A percentile compares a stretch with the other conserved stretches of the same genome.
Evolutionary conservation across 768 basidiomycete genomes (phyloP).

Genomic region (Naganishia friedmannii): DNA sequence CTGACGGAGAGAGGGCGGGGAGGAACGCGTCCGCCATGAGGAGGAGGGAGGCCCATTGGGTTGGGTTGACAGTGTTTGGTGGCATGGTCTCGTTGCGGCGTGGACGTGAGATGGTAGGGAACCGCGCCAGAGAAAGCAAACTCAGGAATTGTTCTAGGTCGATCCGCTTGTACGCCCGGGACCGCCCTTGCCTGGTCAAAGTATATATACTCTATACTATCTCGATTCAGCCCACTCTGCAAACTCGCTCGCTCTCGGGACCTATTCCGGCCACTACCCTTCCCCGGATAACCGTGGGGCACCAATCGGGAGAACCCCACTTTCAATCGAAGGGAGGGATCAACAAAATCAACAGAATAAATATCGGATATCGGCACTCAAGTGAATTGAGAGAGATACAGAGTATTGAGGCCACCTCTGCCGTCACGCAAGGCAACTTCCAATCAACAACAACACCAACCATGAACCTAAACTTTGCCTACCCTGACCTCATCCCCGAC

Average conservation of each 20-base stretch:
- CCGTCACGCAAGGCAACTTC: too few species aligned
- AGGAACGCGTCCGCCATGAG: slow-evolving; percentile 28
- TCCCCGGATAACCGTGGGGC: slow-evolving; percentile 5
- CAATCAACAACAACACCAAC: too few species aligned
- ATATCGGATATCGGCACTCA: too few species aligned
- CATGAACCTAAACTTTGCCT: slow-evolving; percentile 17
- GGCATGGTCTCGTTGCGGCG: neutral
- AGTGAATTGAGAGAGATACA: too few species aligned
- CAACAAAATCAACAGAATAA: neutral
- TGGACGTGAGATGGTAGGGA: neutral
- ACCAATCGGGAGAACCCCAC: neutral
- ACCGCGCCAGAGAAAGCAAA: neutral
- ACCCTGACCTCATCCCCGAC: slow-evolving; percentile 13
- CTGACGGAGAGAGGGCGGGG: slow-evolving; percentile 2
- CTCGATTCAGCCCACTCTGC: neutral
- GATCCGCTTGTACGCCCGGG: too few species aligned
- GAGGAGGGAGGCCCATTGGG: slow-evolving; percentile 24
- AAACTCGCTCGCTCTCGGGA: too few species aligned
- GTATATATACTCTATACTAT: too few species aligned
- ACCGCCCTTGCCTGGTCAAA: too few species aligned
- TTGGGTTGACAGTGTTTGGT: slow-evolving; percentile 7
- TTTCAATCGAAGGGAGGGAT: too few species aligned
- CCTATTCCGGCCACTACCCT: too few species aligned
- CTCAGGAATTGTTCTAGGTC: too few species aligned
- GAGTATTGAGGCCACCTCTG: too few species aligned